phyloP scores from a whole-genome alignment of 495 filamentous ascomycete species.

The Penicillium lividum region DNA sequence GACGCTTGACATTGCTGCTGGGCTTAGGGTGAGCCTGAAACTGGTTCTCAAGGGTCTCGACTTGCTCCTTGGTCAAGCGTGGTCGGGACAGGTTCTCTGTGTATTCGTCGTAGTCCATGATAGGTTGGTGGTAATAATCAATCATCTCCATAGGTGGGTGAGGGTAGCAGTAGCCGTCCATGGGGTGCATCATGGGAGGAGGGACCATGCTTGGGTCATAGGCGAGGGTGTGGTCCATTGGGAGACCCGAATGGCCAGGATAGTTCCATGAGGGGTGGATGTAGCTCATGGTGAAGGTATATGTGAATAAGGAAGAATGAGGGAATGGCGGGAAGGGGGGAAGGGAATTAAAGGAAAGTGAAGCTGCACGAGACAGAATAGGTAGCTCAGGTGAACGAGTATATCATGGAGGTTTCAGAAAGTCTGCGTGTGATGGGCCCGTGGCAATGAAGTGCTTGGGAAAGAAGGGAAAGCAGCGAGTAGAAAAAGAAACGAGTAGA shows the following conservation, averaged over 20 bases:
- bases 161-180: slow-evolving; percentile 47
- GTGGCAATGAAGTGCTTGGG: slow-evolving; percentile 15
- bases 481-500: slow-evolving; percentile 20
- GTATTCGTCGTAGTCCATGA: slow-evolving; percentile 54
- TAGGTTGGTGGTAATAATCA: slow-evolving; percentile 50
- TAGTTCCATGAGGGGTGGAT: slow-evolving; percentile 49
- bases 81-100: slow-evolving; percentile 58
- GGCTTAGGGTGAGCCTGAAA: slow-evolving; percentile 78
- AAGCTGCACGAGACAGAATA: slow-evolving; percentile 15
- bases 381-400: slow-evolving; percentile 13
- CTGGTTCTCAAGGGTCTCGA: slow-evolving; percentile 71
- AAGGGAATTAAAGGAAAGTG: slow-evolving; percentile 7
- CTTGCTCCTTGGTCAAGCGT: slow-evolving; percentile 78
- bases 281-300: slow-evolving; percentile 40
- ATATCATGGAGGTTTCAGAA: slow-evolving; percentile 27
- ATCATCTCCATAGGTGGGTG: slow-evolving; percentile 48
- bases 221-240: slow-evolving; percentile 42
- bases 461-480: slow-evolving; percentile 19
- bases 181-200: slow-evolving; percentile 45
- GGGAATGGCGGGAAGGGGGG: not conserved
- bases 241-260: slow-evolving; percentile 36
- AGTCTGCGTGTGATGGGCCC: slow-evolving; percentile 8
- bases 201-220: slow-evolving; percentile 45
- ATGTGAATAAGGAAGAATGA: slow-evolving; percentile 8
- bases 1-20: slow-evolving; percentile 71